phyloP scores from a whole-genome alignment of 2,329 filamentous ascomycete species.

The Magnaporthiopsis rhizophila region DNA sequence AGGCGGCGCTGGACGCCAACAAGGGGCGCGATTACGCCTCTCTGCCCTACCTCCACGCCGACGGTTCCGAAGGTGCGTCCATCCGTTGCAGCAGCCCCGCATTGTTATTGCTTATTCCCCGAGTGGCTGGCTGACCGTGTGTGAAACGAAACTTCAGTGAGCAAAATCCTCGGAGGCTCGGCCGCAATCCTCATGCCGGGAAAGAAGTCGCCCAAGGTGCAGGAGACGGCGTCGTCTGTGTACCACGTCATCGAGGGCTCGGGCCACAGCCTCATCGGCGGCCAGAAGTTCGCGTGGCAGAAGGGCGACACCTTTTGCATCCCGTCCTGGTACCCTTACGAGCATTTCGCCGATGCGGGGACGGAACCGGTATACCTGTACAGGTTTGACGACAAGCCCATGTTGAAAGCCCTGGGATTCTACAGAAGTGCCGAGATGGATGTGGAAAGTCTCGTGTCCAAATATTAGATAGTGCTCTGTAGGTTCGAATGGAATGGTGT shows the following conservation, averaged over 20 bases:
- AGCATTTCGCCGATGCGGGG: conserved; percentile 32
- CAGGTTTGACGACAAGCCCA: conserved; percentile 46
- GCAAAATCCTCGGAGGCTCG: conserved; percentile 36
- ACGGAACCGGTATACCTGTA: conserved; percentile 37
- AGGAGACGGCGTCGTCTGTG: conserved; percentile 43
- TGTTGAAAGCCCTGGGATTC: conserved; percentile 43
- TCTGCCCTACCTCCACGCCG: conserved; percentile 22
- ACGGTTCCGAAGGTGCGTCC: conserved; percentile 22
- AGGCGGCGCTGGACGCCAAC: conserved; percentile 28
- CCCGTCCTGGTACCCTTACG: conserved; percentile 41
- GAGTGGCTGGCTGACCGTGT: no score
- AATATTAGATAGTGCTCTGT: background rate
- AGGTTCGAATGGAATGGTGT: no score
- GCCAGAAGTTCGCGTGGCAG: conserved; percentile 32
- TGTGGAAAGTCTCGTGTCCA: conserved; percentile 28
- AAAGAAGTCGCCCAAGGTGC: conserved; percentile 25
- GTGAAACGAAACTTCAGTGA: conserved; percentile 25
- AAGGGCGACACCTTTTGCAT: conserved; percentile 46
- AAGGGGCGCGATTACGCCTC: conserved; percentile 19
- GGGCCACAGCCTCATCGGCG: conserved; percentile 32
- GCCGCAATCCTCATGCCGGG: conserved; percentile 35
- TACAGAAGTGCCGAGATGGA: conserved; percentile 33
- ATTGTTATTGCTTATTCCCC: no score
- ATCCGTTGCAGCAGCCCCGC: no score
- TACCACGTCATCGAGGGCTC: conserved; percentile 43